phyloP scores from a whole-genome alignment of 441 rosid genomes.

The Isatis lusitanica region DNA sequence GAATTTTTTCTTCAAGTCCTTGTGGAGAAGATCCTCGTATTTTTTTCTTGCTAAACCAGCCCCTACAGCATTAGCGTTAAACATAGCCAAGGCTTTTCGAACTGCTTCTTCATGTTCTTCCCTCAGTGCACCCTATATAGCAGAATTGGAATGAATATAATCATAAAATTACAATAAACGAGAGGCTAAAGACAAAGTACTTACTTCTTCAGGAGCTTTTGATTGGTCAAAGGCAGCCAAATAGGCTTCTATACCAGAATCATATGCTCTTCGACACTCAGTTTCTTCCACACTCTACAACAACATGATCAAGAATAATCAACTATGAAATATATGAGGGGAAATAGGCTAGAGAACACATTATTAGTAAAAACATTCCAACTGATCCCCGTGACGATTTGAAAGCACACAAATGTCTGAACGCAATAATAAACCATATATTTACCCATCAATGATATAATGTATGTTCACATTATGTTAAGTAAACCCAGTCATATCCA shows the following conservation, averaged over 20 bases:
- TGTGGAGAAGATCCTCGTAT: slow-evolving; percentile 83
- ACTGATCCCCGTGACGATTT: neutral
- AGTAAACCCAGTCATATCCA: neutral
- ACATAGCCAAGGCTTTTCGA: slow-evolving; percentile 66
- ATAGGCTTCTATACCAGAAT: slow-evolving; percentile 74
- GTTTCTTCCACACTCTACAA: slow-evolving; percentile 97
- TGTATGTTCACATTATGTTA: neutral
- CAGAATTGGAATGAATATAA: slow-evolving; percentile 35
- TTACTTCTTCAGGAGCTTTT: slow-evolving; percentile 89
- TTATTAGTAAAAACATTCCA: neutral
- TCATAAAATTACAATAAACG: slow-evolving; percentile 19
- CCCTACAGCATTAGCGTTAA: slow-evolving; percentile 85
- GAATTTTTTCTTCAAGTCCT: slow-evolving; percentile 75
- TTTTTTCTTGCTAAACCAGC: slow-evolving; percentile 79
- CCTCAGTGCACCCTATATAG: slow-evolving; percentile 68
- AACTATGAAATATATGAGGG: neutral
- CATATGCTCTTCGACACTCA: slow-evolving; percentile 90
- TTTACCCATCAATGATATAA: neutral
- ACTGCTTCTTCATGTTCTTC: slow-evolving; percentile 94
- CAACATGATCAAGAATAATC: slow-evolving; percentile 1
- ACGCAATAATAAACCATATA: neutral
- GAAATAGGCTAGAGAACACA: neutral
- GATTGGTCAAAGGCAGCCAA: slow-evolving; percentile 69
- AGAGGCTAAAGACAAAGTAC: slow-evolving; percentile 26
- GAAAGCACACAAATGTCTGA: neutral